Evolutionary conservation across 176 grass and related monocot species (phyloP), one percentile per base, ranked within the genome.

Genomic region (Zizania latifolia): DNA sequence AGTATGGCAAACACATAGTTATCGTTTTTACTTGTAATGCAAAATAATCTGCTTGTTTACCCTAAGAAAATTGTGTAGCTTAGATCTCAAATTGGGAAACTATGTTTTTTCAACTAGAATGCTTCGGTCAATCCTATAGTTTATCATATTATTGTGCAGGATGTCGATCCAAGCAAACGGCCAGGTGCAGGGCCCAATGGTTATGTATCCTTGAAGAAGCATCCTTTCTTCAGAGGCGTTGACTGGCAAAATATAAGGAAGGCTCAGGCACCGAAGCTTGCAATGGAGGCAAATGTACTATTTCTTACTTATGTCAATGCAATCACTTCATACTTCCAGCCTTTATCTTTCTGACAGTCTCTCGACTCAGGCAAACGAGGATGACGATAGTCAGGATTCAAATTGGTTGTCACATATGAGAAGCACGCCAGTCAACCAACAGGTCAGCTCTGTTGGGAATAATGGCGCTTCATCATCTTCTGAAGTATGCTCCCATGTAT

Each of bases 181-280:
- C 89, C 76, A 64, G 96, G 96, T 83, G 86, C 86, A 65, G 82
- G 85, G 38, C 81, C 81, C 65, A 84, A 92, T 84, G 89, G 92
- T 68, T 95, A 95, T 89, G 75, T 79, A 60, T 71, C 82, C 21
- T 84, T 99, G 74, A 99, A 99, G 62, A 85, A 78, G 17, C 96
- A 99, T 85, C 86, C 87, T 86, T 99, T 99, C 70, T 99, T 99
- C 75, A 88, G 87, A 77, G 96, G 89, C 26, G 90, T 89, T 36
- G 96, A 99, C 73, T 99, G 96, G 96, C 89, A 86, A 63, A 92
- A 90, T 71, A 63, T 95, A 60, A 77, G 89, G 64, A 85, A 92
- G 30, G 58, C 56, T 43, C 64, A 14, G 5, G 53, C 92, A 39
- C 96, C 96, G 19, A 92, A 88, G 60, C 89, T 86, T 10, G 74